These are phyloP conservation scores for Saturnispora serradocipensis DNA, from an alignment of 805 yeast species.

Conservation along the genomic window DNA sequence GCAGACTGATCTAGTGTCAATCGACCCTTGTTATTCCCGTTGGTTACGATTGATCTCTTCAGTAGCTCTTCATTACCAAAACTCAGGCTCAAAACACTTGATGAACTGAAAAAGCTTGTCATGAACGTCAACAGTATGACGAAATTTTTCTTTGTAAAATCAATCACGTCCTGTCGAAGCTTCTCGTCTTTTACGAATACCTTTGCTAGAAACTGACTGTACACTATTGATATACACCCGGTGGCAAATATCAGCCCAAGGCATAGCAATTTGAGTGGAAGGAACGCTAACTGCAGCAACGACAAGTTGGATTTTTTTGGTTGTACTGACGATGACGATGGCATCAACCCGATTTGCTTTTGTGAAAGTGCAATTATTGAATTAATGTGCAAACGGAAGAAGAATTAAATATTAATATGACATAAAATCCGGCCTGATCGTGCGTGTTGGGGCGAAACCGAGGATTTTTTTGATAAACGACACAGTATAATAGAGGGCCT, in stretches of 20 bases:
- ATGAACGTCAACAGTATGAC: constrained; percentile 44
- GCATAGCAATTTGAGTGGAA: constrained; percentile 14
- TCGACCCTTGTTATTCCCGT: constrained; percentile 8
- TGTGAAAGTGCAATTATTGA: neutral
- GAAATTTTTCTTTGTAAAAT: constrained; percentile 50
- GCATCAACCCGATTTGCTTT: neutral
- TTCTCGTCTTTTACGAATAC: constrained; percentile 25
- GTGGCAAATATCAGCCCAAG: constrained; percentile 22
- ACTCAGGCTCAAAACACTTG: constrained; percentile 44
- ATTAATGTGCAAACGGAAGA: neutral
- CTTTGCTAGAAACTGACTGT: constrained; percentile 36
- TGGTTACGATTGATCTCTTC: constrained; percentile 4
- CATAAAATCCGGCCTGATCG: neutral
- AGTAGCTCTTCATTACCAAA: constrained; percentile 16
- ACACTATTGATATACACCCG: constrained; percentile 37
- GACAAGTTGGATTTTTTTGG: neutral
- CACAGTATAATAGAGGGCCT: neutral
- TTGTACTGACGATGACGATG: neutral
- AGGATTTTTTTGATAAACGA: neutral
- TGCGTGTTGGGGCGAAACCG: neutral
- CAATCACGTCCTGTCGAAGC: constrained; percentile 34
- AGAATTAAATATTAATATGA: neutral
- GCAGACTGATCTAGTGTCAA: constrained; percentile 23
- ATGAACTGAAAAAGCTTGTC: constrained; percentile 38
- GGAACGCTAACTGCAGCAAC: neutral